Percentiles rank a stretch among this genome's conserved stretches.
phyloP scores from a whole-genome alignment of 495 filamentous ascomycete species.

The Parathielavia hyrcaniae region DNA sequence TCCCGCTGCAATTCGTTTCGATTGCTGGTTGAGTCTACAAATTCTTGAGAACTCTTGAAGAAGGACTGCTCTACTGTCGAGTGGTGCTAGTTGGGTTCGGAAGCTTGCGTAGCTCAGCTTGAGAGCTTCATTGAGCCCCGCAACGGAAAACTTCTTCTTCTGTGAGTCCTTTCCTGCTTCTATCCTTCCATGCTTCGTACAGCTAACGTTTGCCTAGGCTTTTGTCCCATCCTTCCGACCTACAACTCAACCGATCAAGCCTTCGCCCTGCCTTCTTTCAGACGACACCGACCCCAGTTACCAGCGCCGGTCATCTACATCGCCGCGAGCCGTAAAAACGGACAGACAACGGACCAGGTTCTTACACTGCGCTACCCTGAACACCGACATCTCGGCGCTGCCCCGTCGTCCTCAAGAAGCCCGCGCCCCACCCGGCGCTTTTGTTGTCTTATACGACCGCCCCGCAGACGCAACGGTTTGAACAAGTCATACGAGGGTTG shows the following conservation, averaged over 20 bases:
- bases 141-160: not conserved
- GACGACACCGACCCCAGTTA: too few relatives aligned
- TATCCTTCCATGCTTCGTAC: not conserved
- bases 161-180: not conserved
- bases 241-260: not conserved
- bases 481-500: not conserved
- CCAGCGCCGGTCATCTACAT: too few relatives aligned
- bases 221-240: not conserved
- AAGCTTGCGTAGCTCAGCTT: not conserved
- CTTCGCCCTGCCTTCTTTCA: too few relatives aligned
- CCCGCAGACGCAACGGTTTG: too few relatives aligned
- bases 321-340: too few relatives aligned
- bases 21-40: not conserved
- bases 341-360: too few relatives aligned
- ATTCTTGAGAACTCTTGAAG: not conserved
- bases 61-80: not conserved
- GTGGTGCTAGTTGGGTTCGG: too few relatives aligned
- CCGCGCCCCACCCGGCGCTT: not conserved
- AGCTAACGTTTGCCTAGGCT: conserved; percentile 11
- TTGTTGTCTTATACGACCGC: too few relatives aligned
- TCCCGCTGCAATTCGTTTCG: not conserved
- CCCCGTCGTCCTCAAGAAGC: not conserved
- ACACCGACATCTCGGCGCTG: not conserved
- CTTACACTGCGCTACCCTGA: not conserved
- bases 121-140: too few relatives aligned